These are phyloP conservation scores for Aspergillus olivimuriae DNA, from an alignment of 495 filamentous ascomycete genomes.

Conservation along the genomic window DNA sequence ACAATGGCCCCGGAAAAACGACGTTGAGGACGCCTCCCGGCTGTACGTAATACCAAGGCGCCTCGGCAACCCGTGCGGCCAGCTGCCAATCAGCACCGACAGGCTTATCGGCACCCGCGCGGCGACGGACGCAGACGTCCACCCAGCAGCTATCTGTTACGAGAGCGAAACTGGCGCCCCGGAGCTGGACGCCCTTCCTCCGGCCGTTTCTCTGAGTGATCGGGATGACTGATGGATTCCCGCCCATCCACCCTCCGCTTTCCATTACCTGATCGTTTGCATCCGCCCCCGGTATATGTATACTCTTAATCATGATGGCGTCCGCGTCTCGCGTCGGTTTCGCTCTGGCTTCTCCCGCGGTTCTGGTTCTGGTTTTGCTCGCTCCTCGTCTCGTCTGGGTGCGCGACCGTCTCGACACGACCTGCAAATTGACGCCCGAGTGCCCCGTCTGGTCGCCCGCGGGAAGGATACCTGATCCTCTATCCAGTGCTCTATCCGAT, in stretches of 20 bases:
- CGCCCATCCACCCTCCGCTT: too few species aligned
- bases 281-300: too few species aligned
- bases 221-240: constrained; percentile 16
- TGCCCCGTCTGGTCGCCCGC: too few species aligned
- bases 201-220: constrained; percentile 14
- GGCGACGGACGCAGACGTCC: constrained; percentile 3
- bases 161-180: constrained; percentile 17
- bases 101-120: constrained; percentile 17
- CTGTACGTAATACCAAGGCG: constrained; percentile 26
- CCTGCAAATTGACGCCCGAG: too few species aligned
- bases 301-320: constrained; percentile 1
- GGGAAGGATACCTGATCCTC: too few species aligned
- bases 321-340: not conserved
- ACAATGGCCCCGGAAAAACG: too few species aligned
- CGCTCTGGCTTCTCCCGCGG: not conserved
- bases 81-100: constrained; percentile 17
- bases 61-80: constrained; percentile 7
- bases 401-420: too few species aligned
- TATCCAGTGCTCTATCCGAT: too few species aligned
- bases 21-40: not conserved
- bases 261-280: not conserved
- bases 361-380: too few species aligned
- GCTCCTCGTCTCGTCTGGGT: too few species aligned
- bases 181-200: not conserved
- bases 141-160: constrained; percentile 19